phyloP scores from a whole-genome alignment of 23 red algal genomes.

The Gracilaria domingensis region DNA sequence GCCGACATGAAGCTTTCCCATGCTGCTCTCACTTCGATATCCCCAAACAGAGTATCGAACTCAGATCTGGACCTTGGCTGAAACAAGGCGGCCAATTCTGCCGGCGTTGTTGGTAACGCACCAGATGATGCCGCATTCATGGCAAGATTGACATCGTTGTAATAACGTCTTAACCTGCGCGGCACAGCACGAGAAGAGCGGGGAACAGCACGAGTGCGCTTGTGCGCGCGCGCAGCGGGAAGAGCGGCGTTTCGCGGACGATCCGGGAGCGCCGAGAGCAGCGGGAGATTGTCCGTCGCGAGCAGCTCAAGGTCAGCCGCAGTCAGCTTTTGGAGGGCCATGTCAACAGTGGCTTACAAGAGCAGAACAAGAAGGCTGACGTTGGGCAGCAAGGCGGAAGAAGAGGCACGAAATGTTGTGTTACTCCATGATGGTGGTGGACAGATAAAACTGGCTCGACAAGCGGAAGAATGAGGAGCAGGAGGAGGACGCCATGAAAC shows the following conservation, averaged over 20 bases:
- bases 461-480: not conserved
- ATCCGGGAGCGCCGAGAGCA: conserved; percentile 28
- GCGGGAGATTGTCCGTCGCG: conserved; percentile 14
- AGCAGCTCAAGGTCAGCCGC: conserved; percentile 40
- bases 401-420: not conserved
- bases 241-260: conserved; percentile 19
- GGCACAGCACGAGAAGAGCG: not conserved
- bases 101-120: conserved; percentile 10
- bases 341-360: not conserved
- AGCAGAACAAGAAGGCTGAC: not conserved
- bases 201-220: not conserved
- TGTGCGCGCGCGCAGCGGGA: conserved; percentile 1
- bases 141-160: conserved; percentile 44
- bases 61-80: not conserved
- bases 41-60: not conserved
- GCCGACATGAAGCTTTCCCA: conserved; percentile 33
- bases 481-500: not conserved
- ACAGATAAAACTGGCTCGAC: not conserved
- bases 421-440: not conserved
- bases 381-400: not conserved
- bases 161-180: conserved; percentile 28
- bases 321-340: conserved; percentile 32
- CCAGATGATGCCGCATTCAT: not conserved
- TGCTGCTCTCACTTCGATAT: not conserved
- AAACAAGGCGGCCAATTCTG: conserved; percentile 34